These are phyloP conservation scores for Globisporangium perplexum DNA, from an alignment of 352 stramenopile species.

Conservation along the genomic window DNA sequence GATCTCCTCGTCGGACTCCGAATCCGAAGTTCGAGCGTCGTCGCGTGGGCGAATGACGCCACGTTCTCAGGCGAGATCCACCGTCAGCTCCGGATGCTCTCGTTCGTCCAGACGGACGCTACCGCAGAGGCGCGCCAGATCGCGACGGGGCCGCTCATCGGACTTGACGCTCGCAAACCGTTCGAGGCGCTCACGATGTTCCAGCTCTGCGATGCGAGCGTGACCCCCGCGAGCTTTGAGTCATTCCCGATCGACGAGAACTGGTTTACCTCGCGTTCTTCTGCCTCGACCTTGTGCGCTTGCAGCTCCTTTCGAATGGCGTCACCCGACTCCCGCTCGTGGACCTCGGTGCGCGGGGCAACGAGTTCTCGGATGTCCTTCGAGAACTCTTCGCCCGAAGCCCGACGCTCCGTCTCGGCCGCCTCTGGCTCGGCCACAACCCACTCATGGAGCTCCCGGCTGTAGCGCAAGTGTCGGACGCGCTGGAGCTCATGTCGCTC, in stretches of 20 bases:
- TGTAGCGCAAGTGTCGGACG: neutral
- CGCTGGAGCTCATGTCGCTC: neutral
- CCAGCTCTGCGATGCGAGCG: neutral
- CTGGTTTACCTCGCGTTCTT: conserved; percentile 2
- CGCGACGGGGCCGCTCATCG: neutral
- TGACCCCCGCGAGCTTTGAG: neutral
- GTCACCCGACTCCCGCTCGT: neutral
- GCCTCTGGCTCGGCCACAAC: conserved; percentile 5
- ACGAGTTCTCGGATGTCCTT: neutral
- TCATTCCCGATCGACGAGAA: neutral
- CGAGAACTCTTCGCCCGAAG: conserved; percentile 1
- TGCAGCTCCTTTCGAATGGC: neutral
- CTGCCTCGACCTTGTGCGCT: neutral
- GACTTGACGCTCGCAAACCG: neutral
- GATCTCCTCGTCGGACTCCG: conserved; percentile 3
- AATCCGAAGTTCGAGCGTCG: neutral
- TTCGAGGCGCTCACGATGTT: neutral
- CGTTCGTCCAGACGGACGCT: neutral
- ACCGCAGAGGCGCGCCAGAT: too few species aligned
- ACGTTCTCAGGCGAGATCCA: neutral
- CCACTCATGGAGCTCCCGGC: neutral
- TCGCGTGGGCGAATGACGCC: neutral
- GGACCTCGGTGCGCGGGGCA: conserved; percentile 4
- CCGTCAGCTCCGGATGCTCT: conserved; percentile 1
- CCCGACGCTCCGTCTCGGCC: neutral